Evolutionary conservation across 2,329 filamentous ascomycete genomes (phyloP).

Genomic region (Hirsutella minnesotensis): DNA sequence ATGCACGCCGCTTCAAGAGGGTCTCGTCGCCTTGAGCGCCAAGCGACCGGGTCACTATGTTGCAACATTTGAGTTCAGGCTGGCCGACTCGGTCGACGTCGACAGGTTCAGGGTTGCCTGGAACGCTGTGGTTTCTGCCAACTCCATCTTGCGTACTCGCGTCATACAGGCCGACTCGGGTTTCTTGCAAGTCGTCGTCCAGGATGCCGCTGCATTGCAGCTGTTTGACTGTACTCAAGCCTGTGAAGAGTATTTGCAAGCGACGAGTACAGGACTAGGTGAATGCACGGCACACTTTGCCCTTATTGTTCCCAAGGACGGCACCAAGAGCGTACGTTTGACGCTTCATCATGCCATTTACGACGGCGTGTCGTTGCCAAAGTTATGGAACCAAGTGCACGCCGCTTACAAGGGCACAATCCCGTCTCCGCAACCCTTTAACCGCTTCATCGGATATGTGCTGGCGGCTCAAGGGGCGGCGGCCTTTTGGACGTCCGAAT

Average conservation of each 20-base stretch:
- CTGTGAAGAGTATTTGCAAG: slow-evolving; percentile 26
- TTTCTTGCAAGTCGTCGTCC: slow-evolving; percentile 34
- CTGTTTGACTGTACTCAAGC: too few relatives aligned
- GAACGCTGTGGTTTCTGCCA: slow-evolving; percentile 22
- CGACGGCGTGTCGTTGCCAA: slow-evolving; percentile 43
- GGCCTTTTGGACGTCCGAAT: neutral
- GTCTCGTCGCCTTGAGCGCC: slow-evolving; percentile 37
- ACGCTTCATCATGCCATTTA: slow-evolving; percentile 46
- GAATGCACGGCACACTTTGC: slow-evolving; percentile 33
- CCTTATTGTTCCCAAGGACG: slow-evolving; percentile 20
- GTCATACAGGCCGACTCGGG: slow-evolving; percentile 33
- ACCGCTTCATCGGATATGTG: slow-evolving; percentile 28
- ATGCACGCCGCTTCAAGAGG: neutral
- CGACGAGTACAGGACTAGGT: slow-evolving; percentile 31
- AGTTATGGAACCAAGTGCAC: slow-evolving; percentile 36
- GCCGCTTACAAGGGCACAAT: slow-evolving; percentile 24
- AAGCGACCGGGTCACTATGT: slow-evolving; percentile 40
- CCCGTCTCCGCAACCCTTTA: slow-evolving; percentile 29
- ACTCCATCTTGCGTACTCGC: slow-evolving; percentile 34
- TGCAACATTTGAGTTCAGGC: slow-evolving; percentile 33
- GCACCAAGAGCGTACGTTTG: slow-evolving; percentile 31
- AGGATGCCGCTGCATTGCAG: slow-evolving; percentile 23
- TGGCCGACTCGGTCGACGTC: slow-evolving; percentile 23
- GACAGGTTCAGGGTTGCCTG: slow-evolving; percentile 30
- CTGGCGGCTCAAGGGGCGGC: neutral